These are phyloP conservation scores for Chrysosporium keratinophilum DNA, from an alignment of 2,329 filamentous ascomycete genomes.

Conservation along the genomic window DNA sequence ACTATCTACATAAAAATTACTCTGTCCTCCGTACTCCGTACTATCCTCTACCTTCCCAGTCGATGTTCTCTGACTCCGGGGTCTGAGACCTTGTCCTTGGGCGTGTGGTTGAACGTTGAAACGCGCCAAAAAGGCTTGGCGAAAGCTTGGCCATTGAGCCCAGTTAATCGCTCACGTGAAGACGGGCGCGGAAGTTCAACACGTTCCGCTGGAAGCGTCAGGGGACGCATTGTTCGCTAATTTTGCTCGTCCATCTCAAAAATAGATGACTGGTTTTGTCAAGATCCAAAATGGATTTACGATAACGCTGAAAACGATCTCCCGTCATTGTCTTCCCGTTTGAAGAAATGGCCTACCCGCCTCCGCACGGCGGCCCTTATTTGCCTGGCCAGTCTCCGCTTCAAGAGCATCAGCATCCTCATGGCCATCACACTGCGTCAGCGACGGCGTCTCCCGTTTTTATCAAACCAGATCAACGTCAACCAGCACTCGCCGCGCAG, in stretches of 20 bases:
- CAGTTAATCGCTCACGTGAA: no score
- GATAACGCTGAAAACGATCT: neutral
- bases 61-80: no score
- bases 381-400: constrained; percentile 19
- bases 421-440: constrained; percentile 23
- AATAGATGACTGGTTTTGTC: neutral
- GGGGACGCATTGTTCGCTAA: no score
- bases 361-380: constrained; percentile 33
- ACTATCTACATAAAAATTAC: no score
- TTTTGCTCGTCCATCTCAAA: no score
- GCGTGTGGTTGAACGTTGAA: no score
- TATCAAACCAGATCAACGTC: constrained; percentile 28
- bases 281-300: neutral
- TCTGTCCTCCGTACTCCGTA: no score
- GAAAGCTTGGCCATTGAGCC: no score
- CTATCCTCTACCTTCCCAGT: no score
- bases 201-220: neutral
- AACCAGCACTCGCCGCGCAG: constrained; percentile 26
- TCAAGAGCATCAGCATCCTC: constrained; percentile 25
- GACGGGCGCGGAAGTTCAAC: no score
- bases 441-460: constrained; percentile 27
- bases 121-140: no score
- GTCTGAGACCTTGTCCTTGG: no score
- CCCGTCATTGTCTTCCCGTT: neutral
- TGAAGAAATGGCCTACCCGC: constrained; percentile 3